Percentiles rank a stretch among this genome's conserved stretches.
Conservation (phyloP, 768 basidiomycete species). For the Trametopsis cervina region DNA sequence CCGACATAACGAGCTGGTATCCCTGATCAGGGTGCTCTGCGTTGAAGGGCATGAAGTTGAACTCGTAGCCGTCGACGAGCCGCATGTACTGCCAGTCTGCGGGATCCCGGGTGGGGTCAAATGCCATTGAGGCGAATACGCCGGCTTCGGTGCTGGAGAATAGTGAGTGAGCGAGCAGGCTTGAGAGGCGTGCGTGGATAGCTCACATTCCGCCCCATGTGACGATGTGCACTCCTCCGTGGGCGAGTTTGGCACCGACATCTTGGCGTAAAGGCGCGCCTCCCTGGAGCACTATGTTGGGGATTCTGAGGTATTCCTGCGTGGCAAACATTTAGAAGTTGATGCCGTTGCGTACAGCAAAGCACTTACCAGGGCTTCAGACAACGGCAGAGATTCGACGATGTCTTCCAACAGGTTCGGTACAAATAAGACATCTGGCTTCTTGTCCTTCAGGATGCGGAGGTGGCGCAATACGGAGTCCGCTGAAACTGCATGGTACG, state of each 20-base stretch:
- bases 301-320: constrained; percentile 7
- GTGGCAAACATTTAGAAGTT: no score
- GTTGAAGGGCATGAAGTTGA: constrained; percentile 4
- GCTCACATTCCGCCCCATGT: constrained; percentile 12
- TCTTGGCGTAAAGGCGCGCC: constrained; percentile 13
- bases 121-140: constrained; percentile 5
- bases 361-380: constrained; percentile 1
- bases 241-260: constrained; percentile 6
- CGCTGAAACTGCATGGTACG: constrained; percentile 10
- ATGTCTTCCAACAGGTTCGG: constrained; percentile 19
- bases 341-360: no score
- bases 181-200: background rate
- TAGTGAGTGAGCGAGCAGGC: background rate
- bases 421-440: constrained; percentile 7
- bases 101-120: background rate
- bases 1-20: constrained; percentile 17
- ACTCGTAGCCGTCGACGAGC: constrained; percentile 3
- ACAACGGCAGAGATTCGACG: constrained; percentile 3
- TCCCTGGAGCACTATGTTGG: constrained; percentile 9
- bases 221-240: constrained; percentile 4
- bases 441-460: constrained; percentile 4
- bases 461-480: constrained; percentile 14
- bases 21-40: background rate
- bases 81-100: constrained; percentile 11
- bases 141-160: constrained; percentile 18